Conservation (phyloP, 176 grass and related monocot genomes). For the Aegilops tauschii region DNA sequence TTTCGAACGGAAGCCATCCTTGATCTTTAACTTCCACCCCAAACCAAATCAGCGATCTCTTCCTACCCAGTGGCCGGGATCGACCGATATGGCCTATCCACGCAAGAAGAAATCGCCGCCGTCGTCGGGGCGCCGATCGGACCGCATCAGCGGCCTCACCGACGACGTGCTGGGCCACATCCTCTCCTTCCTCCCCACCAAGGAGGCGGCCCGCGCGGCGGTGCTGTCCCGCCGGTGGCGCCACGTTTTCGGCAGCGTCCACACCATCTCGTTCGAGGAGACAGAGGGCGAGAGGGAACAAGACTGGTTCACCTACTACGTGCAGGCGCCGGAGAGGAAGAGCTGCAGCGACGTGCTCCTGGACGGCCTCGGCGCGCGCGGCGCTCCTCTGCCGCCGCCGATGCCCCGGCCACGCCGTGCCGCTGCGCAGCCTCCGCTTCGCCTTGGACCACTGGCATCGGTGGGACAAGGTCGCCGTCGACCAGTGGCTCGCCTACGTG, state of each 20-base stretch:
- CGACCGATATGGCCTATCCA: too few relatives aligned
- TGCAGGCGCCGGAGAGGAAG: background rate
- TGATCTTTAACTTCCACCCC: too few relatives aligned
- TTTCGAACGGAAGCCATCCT: too few relatives aligned
- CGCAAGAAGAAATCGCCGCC: too few relatives aligned
- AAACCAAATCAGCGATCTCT: too few relatives aligned
- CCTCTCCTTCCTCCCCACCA: background rate
- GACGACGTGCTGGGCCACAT: background rate
- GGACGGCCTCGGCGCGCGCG: background rate
- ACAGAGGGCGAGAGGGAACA: background rate
- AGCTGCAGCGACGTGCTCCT: background rate
- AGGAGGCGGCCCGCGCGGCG: background rate
- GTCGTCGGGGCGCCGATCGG: too few relatives aligned
- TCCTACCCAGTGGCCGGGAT: too few relatives aligned
- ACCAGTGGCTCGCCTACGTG: background rate
- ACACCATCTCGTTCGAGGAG: constrained; percentile 1
- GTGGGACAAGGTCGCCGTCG: background rate
- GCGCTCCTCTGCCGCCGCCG: background rate
- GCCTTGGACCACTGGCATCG: background rate
- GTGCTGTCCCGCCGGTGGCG: background rate
- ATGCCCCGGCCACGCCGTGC: background rate
- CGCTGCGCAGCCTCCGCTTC: background rate
- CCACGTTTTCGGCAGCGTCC: background rate
- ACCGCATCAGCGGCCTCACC: background rate
- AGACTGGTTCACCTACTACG: background rate